phyloP scores from a whole-genome alignment of 768 basidiomycete genomes.

The Pisolithus marmoratus region DNA sequence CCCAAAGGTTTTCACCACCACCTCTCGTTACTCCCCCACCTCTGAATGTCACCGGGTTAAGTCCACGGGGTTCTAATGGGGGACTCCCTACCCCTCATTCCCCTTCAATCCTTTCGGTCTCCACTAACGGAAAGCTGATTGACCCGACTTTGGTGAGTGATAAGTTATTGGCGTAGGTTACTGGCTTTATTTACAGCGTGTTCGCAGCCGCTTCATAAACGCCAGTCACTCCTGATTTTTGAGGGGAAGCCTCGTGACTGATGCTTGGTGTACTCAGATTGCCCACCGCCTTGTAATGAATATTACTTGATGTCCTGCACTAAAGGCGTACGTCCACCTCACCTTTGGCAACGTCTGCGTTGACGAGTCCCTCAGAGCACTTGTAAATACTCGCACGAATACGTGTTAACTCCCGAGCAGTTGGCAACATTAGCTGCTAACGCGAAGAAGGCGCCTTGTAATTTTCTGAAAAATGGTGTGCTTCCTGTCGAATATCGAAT shows the following conservation, averaged over 20 bases:
- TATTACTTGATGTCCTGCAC: slow-evolving; percentile 79
- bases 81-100: slow-evolving; percentile 68
- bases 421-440: slow-evolving; percentile 63
- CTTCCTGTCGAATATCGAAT: background rate
- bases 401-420: slow-evolving; percentile 65
- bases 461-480: slow-evolving; percentile 74
- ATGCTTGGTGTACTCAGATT: slow-evolving; percentile 41
- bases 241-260: background rate
- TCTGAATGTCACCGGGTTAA: slow-evolving; percentile 37
- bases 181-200: slow-evolving; percentile 5
- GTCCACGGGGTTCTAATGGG: slow-evolving; percentile 44
- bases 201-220: slow-evolving; percentile 68
- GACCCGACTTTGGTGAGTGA: slow-evolving; percentile 59
- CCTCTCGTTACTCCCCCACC: slow-evolving; percentile 39
- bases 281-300: slow-evolving; percentile 82
- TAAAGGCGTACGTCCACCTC: slow-evolving; percentile 50
- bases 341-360: background rate
- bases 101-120: slow-evolving; percentile 34
- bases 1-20: slow-evolving; percentile 20
- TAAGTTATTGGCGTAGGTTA: background rate
- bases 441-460: slow-evolving; percentile 84
- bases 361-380: slow-evolving; percentile 37
- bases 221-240: slow-evolving; percentile 36
- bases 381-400: slow-evolving; percentile 85
- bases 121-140: slow-evolving; percentile 33